Base-by-base conservation (phyloP, 306 rosid genomes). In the Pterocarpus macrocarpus region DNA sequence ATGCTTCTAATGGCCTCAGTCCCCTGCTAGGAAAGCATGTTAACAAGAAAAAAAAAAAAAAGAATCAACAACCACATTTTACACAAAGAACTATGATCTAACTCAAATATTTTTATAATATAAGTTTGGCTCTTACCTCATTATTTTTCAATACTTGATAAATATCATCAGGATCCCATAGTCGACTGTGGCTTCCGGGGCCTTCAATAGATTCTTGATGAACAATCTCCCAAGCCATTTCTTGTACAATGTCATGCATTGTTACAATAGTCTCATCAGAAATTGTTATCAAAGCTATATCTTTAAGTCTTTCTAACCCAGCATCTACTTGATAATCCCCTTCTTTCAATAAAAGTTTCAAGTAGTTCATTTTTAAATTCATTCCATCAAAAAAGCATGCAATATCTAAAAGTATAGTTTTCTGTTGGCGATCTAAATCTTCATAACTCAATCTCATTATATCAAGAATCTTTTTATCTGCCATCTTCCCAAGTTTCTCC, bases 171-270 rank as follows among this genome's bases (percentile, higher is more conserved):
- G 44, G 8, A 74, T 79, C 44, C 47, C 33, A 2, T 4, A 84
- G 1, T 9, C 64, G 73, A 52, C 62, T 68, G 1, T 4, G 78
- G 15, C 30, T 35, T 3, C 65, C 64, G 10, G 52, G 68, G 5
- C 73, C 4, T 8, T 84, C 10, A 15, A 43, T 3, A 0, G 77
- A 84, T 59, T 79, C 83, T 58, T 36, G 22, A 0, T 61, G 83
- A 83, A 69, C 72, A 45, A 84, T 80, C 2, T 39, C 62, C 53
- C 61, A 32, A 32, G 78, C 89, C 44, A 73, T 67, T 69, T 64
- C 62, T 41, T 85, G 82, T 38, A 88, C 41, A 11, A 77, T 43
- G 62, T 30, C 58, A 61, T 78, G 80, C 76, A 78, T 72, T 0
- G 71, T 56, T 14, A 81, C 77, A 13, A 44, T 4, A 16, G 16